These are phyloP conservation scores for Trebouxia sp. DNA, from an alignment of 139 green algal species.

Conservation along the genomic window DNA sequence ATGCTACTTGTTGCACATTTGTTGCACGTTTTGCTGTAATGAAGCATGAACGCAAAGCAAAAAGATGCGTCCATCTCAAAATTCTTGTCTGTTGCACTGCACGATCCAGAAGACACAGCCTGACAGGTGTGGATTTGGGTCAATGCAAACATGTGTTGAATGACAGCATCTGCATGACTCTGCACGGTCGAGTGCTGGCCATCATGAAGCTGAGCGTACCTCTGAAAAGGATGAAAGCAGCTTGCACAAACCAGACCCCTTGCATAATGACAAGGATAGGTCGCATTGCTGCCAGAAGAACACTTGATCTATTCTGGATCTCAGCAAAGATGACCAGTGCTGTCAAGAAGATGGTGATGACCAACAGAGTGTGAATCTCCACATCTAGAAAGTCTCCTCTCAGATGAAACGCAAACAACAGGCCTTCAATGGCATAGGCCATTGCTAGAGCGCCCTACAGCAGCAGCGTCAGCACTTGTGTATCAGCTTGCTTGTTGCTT, in stretches of 20 bases:
- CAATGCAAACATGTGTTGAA: too few species aligned
- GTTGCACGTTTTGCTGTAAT: too few species aligned
- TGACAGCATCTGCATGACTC: too few species aligned
- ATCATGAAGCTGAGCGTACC: slow-evolving; percentile 18
- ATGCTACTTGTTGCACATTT: too few species aligned
- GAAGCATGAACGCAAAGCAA: too few species aligned
- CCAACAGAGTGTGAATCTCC: slow-evolving; percentile 57
- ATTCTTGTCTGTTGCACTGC: too few species aligned
- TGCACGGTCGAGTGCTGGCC: too few species aligned
- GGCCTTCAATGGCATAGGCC: slow-evolving; percentile 56
- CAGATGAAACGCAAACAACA: slow-evolving; percentile 71
- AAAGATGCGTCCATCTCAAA: too few species aligned
- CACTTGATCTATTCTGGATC: slow-evolving; percentile 29
- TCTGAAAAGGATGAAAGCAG: slow-evolving; percentile 53
- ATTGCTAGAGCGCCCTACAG: slow-evolving; percentile 59
- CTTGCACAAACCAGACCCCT: slow-evolving; percentile 62
- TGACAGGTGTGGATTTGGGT: too few species aligned
- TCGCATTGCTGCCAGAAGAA: slow-evolving; percentile 41
- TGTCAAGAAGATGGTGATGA: slow-evolving; percentile 41
- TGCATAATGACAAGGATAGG: slow-evolving; percentile 52
- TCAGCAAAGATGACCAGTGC: slow-evolving; percentile 45
- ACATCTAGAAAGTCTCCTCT: slow-evolving; percentile 26
- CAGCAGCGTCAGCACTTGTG: not conserved
- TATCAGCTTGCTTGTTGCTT: too few species aligned
- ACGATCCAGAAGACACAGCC: too few species aligned